Evolutionary conservation across 345 rosid genomes (phyloP), one percentile per base, ranked within the genome.

Genomic region (Conringia planisiliqua): DNA sequence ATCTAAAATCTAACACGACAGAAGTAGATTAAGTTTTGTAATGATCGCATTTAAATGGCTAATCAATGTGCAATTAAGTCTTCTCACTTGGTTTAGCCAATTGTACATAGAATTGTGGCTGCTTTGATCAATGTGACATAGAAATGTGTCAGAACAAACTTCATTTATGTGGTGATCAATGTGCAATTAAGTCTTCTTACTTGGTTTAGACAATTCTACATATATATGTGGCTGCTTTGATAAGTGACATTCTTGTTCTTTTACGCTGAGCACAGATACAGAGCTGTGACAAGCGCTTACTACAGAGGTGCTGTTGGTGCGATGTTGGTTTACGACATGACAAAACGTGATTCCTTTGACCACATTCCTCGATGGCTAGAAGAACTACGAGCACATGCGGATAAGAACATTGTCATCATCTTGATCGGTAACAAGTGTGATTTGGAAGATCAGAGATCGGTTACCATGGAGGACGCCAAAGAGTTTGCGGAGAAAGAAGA

Each of bases 261-360:
- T 18, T 78, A 57, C 29, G 43, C 10, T 20, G 32, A 60, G 55
- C 78, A 22, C 24, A 88, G 87, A 26, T 86, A 88, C 40, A 79
- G 95, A 68, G 91, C 88, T 22, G 90, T 89, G 36, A 89, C 91
- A 16, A 85, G 87, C 42, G 88, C 90, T 24, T 85, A 86, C 48
- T 86, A 89, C 51, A 80, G 91, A 67, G 94, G 88, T 12, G 94
- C 87, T 51, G 89, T 89, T 55, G 91, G 91, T 66, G 91, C 89
- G 46, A 87, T 87, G 88, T 69, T 89, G 70, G 88, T 89, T 20
- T 87, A 84, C 6, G 93, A 89, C 71, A 82, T 84, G 66, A 78
- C 87, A 7, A 83, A 84, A 54, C 87, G 86, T 0, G 84, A 84
- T 66, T 85, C 85, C 47, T 89, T 89, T 39, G 91, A 89, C 29